Percentiles rank a stretch among this genome's conserved stretches.
Evolutionary conservation across 2,329 filamentous ascomycete species (phyloP).

Genomic region (Stagonosporopsis tanaceti): DNA sequence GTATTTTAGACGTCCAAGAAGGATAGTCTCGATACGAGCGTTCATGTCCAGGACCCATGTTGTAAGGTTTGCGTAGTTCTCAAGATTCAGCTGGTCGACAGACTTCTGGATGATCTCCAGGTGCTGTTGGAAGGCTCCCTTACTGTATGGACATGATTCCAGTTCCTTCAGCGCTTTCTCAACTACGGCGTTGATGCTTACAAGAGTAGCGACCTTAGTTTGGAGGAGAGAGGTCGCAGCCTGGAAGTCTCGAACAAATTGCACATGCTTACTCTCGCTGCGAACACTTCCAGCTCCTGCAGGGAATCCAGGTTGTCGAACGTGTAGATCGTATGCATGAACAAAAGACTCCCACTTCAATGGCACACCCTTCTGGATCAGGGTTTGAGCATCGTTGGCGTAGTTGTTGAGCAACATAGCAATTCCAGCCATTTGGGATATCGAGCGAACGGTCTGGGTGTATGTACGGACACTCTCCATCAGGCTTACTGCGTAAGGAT

Average conservation of each 20-base stretch:
- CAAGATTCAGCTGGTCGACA: constrained; percentile 94
- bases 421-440: constrained; percentile 85
- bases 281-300: constrained; percentile 66
- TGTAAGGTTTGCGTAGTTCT: constrained; percentile 92
- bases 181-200: constrained; percentile 78
- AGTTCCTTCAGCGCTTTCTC: constrained; percentile 86
- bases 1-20: constrained; percentile 82
- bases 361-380: constrained; percentile 86
- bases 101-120: constrained; percentile 88
- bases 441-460: constrained; percentile 84
- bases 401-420: constrained; percentile 89
- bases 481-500: constrained; percentile 94
- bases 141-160: constrained; percentile 82
- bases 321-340: constrained; percentile 91
- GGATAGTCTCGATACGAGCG: constrained; percentile 78
- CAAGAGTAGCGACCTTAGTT: constrained; percentile 80
- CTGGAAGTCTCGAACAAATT: constrained; percentile 95
- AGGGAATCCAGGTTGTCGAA: constrained; percentile 68
- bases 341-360: constrained; percentile 98
- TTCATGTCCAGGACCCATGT: constrained; percentile 93
- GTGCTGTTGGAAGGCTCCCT: constrained; percentile 78
- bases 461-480: constrained; percentile 99
- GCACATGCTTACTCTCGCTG: constrained; percentile 89
- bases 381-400: constrained; percentile 83
- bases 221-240: constrained; percentile 87